phyloP scores from a whole-genome alignment of 345 rosid genomes.

The Pistacia integerrima region DNA sequence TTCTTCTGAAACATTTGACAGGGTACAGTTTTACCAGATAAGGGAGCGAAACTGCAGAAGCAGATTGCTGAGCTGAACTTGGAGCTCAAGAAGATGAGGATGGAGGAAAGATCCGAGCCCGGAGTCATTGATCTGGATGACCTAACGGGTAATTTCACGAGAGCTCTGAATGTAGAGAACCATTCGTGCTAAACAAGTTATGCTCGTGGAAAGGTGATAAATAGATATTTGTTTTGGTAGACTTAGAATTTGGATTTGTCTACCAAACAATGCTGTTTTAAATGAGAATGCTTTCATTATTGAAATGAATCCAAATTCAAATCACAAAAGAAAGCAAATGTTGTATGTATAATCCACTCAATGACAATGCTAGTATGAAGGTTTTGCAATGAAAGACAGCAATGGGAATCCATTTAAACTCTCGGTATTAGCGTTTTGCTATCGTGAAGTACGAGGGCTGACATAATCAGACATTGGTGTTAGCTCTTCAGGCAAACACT shows the following conservation, averaged over 20 bases:
- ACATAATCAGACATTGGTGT: too few species aligned
- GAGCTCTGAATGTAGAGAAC: conserved; percentile 54
- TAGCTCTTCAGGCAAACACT: too few species aligned
- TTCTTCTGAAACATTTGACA: conserved; percentile 21
- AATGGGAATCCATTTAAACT: too few species aligned
- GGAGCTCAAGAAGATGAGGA: conserved; percentile 55
- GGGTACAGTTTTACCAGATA: conserved; percentile 73
- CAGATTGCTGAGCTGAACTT: conserved; percentile 62
- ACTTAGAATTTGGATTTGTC: neutral
- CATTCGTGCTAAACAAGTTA: neutral
- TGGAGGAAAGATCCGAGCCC: conserved; percentile 29
- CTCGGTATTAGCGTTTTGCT: too few species aligned
- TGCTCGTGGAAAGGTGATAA: neutral
- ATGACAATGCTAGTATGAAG: too few species aligned
- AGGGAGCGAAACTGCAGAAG: conserved; percentile 69
- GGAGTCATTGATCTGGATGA: conserved; percentile 66
- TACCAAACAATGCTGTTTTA: too few species aligned
- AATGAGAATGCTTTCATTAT: neutral
- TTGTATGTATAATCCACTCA: too few species aligned
- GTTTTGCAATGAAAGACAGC: too few species aligned
- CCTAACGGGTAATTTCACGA: conserved; percentile 50
- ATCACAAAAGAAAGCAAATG: too few species aligned
- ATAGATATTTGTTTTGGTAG: neutral
- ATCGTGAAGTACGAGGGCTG: too few species aligned
- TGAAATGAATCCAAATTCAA: neutral